phyloP scores from a whole-genome alignment of 2,329 filamentous ascomycete genomes.

The Fusarium multiceps region DNA sequence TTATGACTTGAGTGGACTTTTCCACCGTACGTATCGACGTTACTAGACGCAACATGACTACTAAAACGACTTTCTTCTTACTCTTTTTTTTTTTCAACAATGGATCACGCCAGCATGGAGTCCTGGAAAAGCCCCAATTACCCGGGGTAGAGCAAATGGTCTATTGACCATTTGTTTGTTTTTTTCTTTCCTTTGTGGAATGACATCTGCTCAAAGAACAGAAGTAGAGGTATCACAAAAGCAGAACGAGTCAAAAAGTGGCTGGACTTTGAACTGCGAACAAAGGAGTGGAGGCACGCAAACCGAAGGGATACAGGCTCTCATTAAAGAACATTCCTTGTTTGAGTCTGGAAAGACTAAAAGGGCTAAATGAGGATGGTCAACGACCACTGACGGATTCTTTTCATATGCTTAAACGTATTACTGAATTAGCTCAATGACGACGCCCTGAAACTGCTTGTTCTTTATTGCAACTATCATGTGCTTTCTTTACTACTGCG shows the following conservation, averaged over 20 bases:
- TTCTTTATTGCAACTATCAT: constrained; percentile 1
- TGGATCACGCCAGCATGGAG: constrained; percentile 26
- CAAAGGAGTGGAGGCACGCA: constrained; percentile 17
- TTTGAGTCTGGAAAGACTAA: constrained; percentile 2
- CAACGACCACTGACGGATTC: constrained; percentile 13
- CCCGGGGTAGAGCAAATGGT: constrained; percentile 14
- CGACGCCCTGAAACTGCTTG: constrained; percentile 10
- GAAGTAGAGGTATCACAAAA: constrained; percentile 7
- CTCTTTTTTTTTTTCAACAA: not conserved
- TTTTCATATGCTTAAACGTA: constrained; percentile 17
- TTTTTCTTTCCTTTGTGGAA: constrained; percentile 27
- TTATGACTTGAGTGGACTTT: constrained; percentile 17
- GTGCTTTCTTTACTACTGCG: not conserved
- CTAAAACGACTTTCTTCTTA: constrained; percentile 9
- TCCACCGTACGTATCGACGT: constrained; percentile 24
- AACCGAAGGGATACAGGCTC: constrained; percentile 22
- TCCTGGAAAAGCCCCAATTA: constrained; percentile 20
- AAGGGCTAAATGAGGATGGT: constrained; percentile 2
- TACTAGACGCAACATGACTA: constrained; percentile 31
- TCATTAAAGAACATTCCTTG: constrained; percentile 34
- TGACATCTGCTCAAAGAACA: not conserved
- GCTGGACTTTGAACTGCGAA: constrained; percentile 15
- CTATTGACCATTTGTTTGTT: constrained; percentile 11
- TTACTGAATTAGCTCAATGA: constrained; percentile 11
- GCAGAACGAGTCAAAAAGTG: constrained; percentile 10